These are phyloP conservation scores for Daldinia vernicosa DNA, from an alignment of 495 filamentous ascomycete genomes.

Conservation along the genomic window DNA sequence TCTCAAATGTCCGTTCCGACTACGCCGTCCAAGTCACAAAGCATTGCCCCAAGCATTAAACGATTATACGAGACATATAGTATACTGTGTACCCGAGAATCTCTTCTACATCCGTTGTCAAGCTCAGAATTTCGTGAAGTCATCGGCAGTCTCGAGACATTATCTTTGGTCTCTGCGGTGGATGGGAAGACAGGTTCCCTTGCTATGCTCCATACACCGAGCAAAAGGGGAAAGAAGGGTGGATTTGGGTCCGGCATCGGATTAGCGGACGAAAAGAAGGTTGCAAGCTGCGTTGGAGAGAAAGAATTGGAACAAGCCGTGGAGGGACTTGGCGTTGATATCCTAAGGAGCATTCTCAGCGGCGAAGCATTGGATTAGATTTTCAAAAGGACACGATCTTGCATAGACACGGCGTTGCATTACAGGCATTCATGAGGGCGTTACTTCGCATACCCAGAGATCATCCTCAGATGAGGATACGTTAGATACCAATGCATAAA, in stretches of 20 bases:
- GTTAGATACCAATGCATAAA: slow-evolving; percentile 18
- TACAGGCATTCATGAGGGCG: slow-evolving; percentile 23
- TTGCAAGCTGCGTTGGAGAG: slow-evolving; percentile 80
- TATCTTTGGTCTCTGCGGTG: slow-evolving; percentile 81
- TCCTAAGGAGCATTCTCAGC: slow-evolving; percentile 62
- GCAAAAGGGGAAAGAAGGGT: slow-evolving; percentile 62
- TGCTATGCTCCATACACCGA: slow-evolving; percentile 64
- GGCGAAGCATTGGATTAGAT: slow-evolving; percentile 59
- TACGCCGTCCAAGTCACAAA: slow-evolving; percentile 53
- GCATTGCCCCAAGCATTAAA: slow-evolving; percentile 75
- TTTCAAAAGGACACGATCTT: slow-evolving; percentile 12
- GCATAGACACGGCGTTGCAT: slow-evolving; percentile 39
- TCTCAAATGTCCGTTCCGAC: slow-evolving; percentile 52
- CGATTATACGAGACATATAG: slow-evolving; percentile 81
- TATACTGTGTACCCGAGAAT: slow-evolving; percentile 80
- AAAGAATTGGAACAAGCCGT: slow-evolving; percentile 77
- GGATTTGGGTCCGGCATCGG: slow-evolving; percentile 47
- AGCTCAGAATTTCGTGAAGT: slow-evolving; percentile 94
- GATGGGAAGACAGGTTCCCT: slow-evolving; percentile 75
- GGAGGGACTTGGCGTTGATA: slow-evolving; percentile 69
- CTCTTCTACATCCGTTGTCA: slow-evolving; percentile 84
- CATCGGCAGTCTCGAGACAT: slow-evolving; percentile 84
- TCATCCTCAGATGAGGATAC: neutral
- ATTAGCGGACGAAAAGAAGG: slow-evolving; percentile 70
- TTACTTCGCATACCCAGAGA: neutral